Percentiles rank a stretch among this genome's conserved stretches.
Evolutionary conservation across 257 asterid genomes (phyloP).

Genomic region (Scutellaria barbata): DNA sequence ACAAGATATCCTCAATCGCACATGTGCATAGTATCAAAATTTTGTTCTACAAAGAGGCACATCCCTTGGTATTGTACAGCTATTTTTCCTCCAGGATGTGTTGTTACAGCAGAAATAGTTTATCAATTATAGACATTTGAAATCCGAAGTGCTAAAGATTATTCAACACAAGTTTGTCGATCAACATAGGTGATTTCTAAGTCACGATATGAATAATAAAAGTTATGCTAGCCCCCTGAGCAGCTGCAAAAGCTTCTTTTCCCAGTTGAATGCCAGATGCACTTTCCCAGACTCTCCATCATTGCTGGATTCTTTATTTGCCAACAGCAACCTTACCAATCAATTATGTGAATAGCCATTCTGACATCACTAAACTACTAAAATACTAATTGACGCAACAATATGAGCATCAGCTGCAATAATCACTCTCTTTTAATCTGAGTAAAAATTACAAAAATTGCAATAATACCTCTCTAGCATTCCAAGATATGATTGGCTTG

Average conservation of each 20-base stretch:
- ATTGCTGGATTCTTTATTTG: conserved; percentile 30
- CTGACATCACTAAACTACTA: conserved; percentile 25
- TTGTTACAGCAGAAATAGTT: conserved; percentile 8
- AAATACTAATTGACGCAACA: conserved; percentile 16
- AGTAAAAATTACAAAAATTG: conserved; percentile 24
- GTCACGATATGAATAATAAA: conserved; percentile 4
- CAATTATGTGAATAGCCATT: conserved; percentile 19
- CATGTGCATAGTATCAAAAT: neutral
- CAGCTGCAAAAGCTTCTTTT: conserved; percentile 26
- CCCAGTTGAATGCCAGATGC: conserved; percentile 8
- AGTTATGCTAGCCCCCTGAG: conserved; percentile 3
- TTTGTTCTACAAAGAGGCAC: conserved; percentile 1
- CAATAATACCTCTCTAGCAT: conserved; percentile 83
- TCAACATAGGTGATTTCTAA: conserved; percentile 21
- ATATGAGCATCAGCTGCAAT: conserved; percentile 26
- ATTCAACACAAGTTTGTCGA: neutral
- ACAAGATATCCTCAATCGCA: conserved; percentile 21
- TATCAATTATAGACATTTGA: neutral
- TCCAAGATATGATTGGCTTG: conserved; percentile 91
- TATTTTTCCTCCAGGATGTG: conserved; percentile 13
- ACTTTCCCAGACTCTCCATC: conserved; percentile 27
- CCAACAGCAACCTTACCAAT: conserved; percentile 16
- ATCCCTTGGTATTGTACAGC: neutral
- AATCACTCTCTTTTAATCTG: conserved; percentile 74
- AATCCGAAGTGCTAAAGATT: conserved; percentile 17